A percentile compares a stretch with the other conserved stretches of the same genome.
Evolutionary conservation across 345 rosid genomes (phyloP).

Genomic region (Gossypium turneri): DNA sequence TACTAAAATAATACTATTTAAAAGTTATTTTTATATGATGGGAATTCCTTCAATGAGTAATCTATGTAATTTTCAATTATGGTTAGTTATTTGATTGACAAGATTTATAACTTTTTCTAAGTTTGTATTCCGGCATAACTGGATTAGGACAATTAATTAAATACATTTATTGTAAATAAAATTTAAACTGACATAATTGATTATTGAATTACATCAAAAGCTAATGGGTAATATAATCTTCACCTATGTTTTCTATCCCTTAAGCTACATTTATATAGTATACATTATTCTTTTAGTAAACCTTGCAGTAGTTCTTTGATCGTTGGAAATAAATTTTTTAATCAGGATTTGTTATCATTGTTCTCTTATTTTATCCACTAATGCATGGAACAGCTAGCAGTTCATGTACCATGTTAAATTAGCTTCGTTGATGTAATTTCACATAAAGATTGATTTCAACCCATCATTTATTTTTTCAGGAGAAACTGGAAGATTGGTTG

Average conservation of each 20-base stretch:
- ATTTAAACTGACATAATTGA: not conserved
- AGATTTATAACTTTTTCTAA: not conserved
- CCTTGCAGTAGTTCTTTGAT: not conserved
- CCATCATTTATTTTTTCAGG: slow-evolving; percentile 41
- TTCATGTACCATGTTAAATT: not conserved
- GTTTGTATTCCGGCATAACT: not conserved
- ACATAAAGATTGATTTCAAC: not conserved
- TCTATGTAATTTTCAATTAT: not conserved
- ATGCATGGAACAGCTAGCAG: not conserved
- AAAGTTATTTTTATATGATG: not conserved
- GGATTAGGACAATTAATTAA: not conserved
- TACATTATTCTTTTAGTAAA: not conserved
- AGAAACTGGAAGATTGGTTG: slow-evolving; percentile 94
- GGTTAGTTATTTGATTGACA: not conserved
- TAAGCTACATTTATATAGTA: not conserved
- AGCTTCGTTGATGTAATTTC: not conserved
- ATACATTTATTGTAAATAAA: not conserved
- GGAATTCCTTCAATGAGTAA: not conserved
- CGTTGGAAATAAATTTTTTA: not conserved
- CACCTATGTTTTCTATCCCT: not conserved
- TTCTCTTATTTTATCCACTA: not conserved
- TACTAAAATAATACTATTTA: not conserved
- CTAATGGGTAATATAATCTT: not conserved
- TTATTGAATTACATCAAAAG: slow-evolving; percentile 3
- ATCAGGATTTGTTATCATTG: not conserved